These are phyloP conservation scores for Colletotrichum camelliae DNA, from an alignment of 2,329 filamentous ascomycete genomes.

Conservation along the genomic window DNA sequence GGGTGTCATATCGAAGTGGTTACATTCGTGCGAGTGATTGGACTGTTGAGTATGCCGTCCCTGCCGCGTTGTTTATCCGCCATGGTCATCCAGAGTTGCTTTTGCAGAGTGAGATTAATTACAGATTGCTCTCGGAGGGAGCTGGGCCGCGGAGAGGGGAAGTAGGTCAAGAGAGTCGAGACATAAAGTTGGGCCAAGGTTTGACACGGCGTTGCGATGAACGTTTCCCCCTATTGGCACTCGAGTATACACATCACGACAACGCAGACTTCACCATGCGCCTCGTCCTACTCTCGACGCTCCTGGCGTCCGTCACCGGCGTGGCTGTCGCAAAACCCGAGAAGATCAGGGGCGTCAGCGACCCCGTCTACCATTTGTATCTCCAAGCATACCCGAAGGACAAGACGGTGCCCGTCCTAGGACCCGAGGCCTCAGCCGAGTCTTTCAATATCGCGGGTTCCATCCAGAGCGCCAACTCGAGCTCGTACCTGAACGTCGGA, in stretches of 20 bases:
- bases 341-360: slow-evolving; percentile 54
- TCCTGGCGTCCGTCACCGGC: not conserved
- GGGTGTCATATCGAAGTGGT: not conserved
- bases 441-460: slow-evolving; percentile 54
- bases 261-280: slow-evolving; percentile 6
- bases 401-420: slow-evolving; percentile 52
- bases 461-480: slow-evolving; percentile 55
- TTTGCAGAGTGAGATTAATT: not conserved
- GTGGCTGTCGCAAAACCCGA: slow-evolving; percentile 44
- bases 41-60: not conserved
- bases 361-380: slow-evolving; percentile 59
- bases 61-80: not conserved
- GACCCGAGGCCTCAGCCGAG: slow-evolving; percentile 53
- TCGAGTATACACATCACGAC: not conserved
- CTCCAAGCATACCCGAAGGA: slow-evolving; percentile 51
- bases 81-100: not conserved
- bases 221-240: no score
- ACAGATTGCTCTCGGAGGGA: not conserved
- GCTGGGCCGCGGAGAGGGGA: not conserved
- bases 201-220: not conserved
- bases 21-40: not conserved
- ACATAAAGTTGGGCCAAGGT: not conserved
- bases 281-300: slow-evolving; percentile 8
- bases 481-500: slow-evolving; percentile 52
- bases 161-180: not conserved